Conservation (phyloP, 768 basidiomycete species). For the Boletus rex-veris region DNA sequence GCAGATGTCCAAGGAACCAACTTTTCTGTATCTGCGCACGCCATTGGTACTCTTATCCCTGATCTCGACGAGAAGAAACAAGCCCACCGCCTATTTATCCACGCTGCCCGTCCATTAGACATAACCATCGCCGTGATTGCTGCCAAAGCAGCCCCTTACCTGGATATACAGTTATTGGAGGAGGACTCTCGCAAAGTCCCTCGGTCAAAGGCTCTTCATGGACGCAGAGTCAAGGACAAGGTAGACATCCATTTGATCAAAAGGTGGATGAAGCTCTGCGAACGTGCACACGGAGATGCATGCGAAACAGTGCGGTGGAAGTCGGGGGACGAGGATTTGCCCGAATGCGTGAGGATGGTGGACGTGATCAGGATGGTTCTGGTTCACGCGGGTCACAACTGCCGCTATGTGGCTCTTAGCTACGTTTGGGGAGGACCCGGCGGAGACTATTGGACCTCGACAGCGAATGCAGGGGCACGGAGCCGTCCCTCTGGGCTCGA, state of each 20-base stretch:
- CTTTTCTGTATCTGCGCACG: slow-evolving; percentile 4
- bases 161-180: slow-evolving; percentile 18
- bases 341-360: slow-evolving; percentile 12
- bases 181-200: slow-evolving; percentile 16
- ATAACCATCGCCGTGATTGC: neutral
- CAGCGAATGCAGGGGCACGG: slow-evolving; percentile 1
- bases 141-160: neutral
- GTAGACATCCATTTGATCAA: slow-evolving; percentile 13
- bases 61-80: slow-evolving; percentile 1
- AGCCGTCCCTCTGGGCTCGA: neutral
- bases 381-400: slow-evolving; percentile 1
- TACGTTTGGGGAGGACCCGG: slow-evolving; percentile 17
- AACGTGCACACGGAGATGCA: slow-evolving; percentile 12
- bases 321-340: slow-evolving; percentile 2
- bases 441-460: slow-evolving; percentile 6
- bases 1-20: slow-evolving; percentile 2
- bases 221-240: slow-evolving; percentile 13
- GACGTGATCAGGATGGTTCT: slow-evolving; percentile 12
- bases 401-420: slow-evolving; percentile 16
- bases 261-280: slow-evolving; percentile 16
- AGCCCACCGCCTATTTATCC: slow-evolving; percentile 13
- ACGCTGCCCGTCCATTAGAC: slow-evolving; percentile 7
- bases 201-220: slow-evolving; percentile 17
- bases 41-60: neutral
- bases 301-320: slow-evolving; percentile 12